Conservation (phyloP, 495 filamentous ascomycete genomes). For the Trichoderma gamsii region DNA sequence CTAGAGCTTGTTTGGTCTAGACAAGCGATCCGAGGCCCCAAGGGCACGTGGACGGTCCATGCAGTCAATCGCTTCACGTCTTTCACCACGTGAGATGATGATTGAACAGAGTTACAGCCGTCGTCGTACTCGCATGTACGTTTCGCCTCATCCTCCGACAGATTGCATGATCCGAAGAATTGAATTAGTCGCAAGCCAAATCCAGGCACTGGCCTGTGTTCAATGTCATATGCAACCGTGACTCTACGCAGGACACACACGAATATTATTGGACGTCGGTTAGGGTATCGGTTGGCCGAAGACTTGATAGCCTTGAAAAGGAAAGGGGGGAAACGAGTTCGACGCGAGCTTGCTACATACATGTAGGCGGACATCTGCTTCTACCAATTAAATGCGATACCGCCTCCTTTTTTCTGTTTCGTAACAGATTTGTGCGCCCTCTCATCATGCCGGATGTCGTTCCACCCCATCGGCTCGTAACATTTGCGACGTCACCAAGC, state of each 20-base stretch:
- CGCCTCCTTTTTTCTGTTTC: not conserved
- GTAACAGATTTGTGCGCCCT: conserved; percentile 6
- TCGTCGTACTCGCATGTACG: not conserved
- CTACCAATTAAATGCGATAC: not conserved
- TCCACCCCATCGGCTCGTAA: not conserved
- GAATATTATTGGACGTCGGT: not conserved
- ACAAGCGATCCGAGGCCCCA: not conserved
- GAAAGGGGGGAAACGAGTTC: not conserved
- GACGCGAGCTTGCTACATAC: not conserved
- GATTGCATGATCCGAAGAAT: not conserved
- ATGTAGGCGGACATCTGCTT: not conserved
- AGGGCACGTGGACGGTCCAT: not conserved
- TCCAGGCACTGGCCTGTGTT: not conserved
- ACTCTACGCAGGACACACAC: not conserved
- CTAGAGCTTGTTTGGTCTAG: conserved; percentile 4
- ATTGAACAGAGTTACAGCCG: not conserved
- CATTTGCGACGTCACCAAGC: conserved; percentile 8
- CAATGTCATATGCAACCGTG: not conserved
- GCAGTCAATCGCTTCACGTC: not conserved
- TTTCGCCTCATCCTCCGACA: not conserved
- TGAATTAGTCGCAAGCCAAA: not conserved
- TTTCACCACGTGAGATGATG: not conserved
- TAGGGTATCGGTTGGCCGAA: not conserved
- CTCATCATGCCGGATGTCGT: not conserved
- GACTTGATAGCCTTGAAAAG: not conserved